A percentile compares a stretch with the other conserved stretches of the same genome.
Conservation (phyloP, 2,329 filamentous ascomycete genomes). For the Penicillium sp. region DNA sequence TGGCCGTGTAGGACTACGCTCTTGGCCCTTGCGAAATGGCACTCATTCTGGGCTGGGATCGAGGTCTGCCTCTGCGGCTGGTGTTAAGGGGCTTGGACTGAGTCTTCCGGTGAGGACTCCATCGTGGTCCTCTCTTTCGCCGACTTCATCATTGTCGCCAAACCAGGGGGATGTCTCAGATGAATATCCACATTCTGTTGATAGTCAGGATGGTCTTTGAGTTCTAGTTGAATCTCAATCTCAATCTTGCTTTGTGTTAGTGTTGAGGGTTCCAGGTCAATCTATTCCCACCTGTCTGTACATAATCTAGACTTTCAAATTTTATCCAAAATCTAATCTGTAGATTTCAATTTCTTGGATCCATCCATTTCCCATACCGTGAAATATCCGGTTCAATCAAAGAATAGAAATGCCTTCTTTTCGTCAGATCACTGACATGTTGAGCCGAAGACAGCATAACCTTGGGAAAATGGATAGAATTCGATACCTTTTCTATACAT, state of each 20-base stretch:
- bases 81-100: slow-evolving; percentile 37
- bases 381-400: no score
- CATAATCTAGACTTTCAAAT: neutral
- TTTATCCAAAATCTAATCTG: neutral
- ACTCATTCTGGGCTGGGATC: slow-evolving; percentile 10
- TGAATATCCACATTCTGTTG: slow-evolving; percentile 11
- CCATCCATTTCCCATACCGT: no score
- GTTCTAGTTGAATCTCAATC: neutral
- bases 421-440: no score
- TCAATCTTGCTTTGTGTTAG: neutral
- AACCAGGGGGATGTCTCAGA: slow-evolving; percentile 9
- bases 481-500: no score
- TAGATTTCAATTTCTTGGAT: no score
- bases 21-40: slow-evolving; percentile 17
- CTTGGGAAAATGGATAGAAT: no score
- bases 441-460: no score
- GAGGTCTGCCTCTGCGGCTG: slow-evolving; percentile 25
- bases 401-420: no score
- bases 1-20: slow-evolving; percentile 39
- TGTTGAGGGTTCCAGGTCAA: neutral
- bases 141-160: slow-evolving; percentile 28
- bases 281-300: neutral
- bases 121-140: slow-evolving; percentile 35
- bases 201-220: slow-evolving; percentile 15
- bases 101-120: slow-evolving; percentile 31